phyloP scores from a whole-genome alignment of 805 yeast species.

The Monosporozyma yasuniensis region DNA sequence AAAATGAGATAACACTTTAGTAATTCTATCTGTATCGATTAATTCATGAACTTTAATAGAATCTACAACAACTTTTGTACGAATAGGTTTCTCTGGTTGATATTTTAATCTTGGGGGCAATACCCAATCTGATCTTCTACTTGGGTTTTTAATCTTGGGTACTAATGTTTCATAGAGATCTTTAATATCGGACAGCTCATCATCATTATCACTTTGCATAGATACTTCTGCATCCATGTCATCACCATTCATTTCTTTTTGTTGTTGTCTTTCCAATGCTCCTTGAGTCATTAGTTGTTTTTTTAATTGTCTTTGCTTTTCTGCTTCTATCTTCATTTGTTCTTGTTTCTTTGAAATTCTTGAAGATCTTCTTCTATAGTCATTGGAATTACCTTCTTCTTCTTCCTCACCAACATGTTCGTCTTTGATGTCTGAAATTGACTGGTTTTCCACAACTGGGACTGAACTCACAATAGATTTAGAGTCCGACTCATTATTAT shows the following conservation, averaged over 20 bases:
- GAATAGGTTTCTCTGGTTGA: slow-evolving; percentile 28
- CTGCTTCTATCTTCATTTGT: slow-evolving; percentile 3
- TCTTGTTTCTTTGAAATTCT: slow-evolving; percentile 9
- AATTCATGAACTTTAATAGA: slow-evolving; percentile 27
- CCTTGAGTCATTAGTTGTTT: background rate
- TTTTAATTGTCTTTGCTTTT: background rate
- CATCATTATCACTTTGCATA: slow-evolving; percentile 3
- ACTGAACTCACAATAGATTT: background rate
- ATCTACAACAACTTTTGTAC: slow-evolving; percentile 25
- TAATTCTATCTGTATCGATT: slow-evolving; percentile 18
- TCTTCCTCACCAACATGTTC: background rate
- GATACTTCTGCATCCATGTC: slow-evolving; percentile 1
- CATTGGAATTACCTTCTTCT: background rate
- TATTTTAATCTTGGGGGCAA: slow-evolving; percentile 25
- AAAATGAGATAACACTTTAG: slow-evolving; percentile 21
- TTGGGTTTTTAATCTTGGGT: slow-evolving; percentile 22
- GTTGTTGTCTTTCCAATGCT: background rate
- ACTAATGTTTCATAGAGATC: slow-evolving; percentile 27
- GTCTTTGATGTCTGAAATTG: too few relatives aligned
- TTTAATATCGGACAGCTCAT: slow-evolving; percentile 11
- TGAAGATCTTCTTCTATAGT: slow-evolving; percentile 10
- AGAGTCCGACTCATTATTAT: background rate
- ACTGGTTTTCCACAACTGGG: too few relatives aligned
- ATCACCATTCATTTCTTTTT: too few relatives aligned
- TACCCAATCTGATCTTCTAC: slow-evolving; percentile 31